A percentile compares a stretch with the other conserved stretches of the same genome.
Conservation (phyloP, 805 yeast genomes). For the Soucietia sequanensis region DNA sequence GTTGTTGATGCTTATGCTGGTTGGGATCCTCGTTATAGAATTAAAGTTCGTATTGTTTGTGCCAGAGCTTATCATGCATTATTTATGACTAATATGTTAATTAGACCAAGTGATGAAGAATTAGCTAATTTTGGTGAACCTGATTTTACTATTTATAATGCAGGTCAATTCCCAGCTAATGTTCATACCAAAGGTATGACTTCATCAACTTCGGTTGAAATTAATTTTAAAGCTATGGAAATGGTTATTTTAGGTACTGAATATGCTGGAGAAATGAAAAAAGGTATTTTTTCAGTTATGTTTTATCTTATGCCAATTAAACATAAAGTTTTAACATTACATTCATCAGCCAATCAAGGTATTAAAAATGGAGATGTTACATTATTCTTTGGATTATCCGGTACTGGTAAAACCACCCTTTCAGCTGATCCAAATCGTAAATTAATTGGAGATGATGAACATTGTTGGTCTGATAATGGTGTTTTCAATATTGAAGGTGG, state of each 20-base stretch:
- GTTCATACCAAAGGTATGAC: slow-evolving; percentile 97
- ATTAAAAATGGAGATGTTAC: slow-evolving; percentile 79
- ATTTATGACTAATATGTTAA: slow-evolving; percentile 97
- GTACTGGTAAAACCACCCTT: slow-evolving; percentile 97
- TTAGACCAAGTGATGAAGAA: slow-evolving; percentile 91
- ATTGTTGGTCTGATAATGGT: slow-evolving; percentile 98
- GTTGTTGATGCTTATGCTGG: slow-evolving; percentile 98
- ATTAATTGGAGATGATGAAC: slow-evolving; percentile 98
- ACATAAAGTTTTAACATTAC: slow-evolving; percentile 87
- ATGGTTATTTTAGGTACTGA: slow-evolving; percentile 98
- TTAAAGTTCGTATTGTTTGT: slow-evolving; percentile 92
- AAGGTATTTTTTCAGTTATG: slow-evolving; percentile 99
- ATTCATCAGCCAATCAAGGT: slow-evolving; percentile 95
- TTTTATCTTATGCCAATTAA: slow-evolving; percentile 96
- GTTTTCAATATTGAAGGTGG: slow-evolving; percentile 99
- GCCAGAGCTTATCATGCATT: slow-evolving; percentile 98
- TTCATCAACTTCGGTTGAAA: slow-evolving; percentile 91
- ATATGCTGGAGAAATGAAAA: slow-evolving; percentile 99
- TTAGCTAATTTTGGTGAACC: slow-evolving; percentile 91
- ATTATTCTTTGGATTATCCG: slow-evolving; percentile 93
- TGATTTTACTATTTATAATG: slow-evolving; percentile 96
- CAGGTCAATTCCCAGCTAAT: slow-evolving; percentile 98
- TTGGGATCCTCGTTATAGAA: slow-evolving; percentile 97
- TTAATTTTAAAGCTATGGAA: slow-evolving; percentile 96
- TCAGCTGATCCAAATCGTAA: slow-evolving; percentile 94